phyloP scores from a whole-genome alignment of 768 basidiomycete genomes.

The Termitomyces sp. region DNA sequence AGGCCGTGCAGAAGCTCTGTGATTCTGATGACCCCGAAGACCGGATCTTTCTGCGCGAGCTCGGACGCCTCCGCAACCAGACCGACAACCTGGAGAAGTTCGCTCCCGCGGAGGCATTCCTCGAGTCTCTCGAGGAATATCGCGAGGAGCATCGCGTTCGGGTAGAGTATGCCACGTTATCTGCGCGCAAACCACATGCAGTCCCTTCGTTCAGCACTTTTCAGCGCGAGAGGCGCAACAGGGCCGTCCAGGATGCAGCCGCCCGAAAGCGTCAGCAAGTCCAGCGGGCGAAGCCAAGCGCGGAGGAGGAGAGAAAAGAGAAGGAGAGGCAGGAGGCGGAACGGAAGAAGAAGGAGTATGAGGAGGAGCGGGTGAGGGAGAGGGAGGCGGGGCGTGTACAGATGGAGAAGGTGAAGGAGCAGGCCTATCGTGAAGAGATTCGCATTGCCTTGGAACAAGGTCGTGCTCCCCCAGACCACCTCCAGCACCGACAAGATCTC shows the following conservation, averaged over 20 bases:
- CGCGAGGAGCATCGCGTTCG: not conserved
- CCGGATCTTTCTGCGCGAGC: conserved; percentile 13
- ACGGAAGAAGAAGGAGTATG: conserved; percentile 4
- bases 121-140: not conserved
- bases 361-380: not conserved
- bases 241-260: not conserved
- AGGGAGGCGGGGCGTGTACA: not conserved
- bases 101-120: not conserved
- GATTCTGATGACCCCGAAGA: conserved; percentile 9
- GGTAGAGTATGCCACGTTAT: conserved; percentile 4
- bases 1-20: conserved; percentile 3
- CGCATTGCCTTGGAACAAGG: conserved; percentile 9
- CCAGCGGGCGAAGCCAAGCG: not conserved
- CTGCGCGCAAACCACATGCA: not conserved
- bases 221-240: conserved; percentile 2
- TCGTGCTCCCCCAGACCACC: not conserved
- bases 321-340: conserved; percentile 4
- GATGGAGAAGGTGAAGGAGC: not conserved
- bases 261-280: conserved; percentile 1
- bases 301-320: conserved; percentile 2
- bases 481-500: conserved; percentile 5
- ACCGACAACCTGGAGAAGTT: conserved; percentile 6
- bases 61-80: conserved; percentile 8
- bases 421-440: conserved; percentile 4
- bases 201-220: conserved; percentile 9